phyloP scores from a whole-genome alignment of 2,329 filamentous ascomycete genomes.

The Claviceps sp. region DNA sequence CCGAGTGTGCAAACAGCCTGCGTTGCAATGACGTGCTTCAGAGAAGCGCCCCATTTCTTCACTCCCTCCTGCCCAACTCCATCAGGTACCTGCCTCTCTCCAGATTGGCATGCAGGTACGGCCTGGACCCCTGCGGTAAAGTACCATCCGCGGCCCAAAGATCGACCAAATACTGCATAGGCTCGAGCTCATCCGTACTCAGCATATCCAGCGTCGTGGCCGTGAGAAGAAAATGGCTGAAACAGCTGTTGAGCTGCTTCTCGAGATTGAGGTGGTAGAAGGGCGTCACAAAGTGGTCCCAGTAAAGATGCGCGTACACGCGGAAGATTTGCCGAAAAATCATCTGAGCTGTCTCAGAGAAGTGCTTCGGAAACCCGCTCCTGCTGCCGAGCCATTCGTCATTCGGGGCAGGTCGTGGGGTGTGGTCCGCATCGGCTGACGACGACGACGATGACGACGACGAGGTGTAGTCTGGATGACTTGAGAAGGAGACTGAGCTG shows the following conservation, averaged over 20 bases:
- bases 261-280: slow-evolving; percentile 66
- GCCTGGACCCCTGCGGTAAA: slow-evolving; percentile 55
- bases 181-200: slow-evolving; percentile 72
- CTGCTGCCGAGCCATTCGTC: slow-evolving; percentile 70
- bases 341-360: slow-evolving; percentile 70
- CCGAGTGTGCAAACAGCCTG: no score
- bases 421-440: slow-evolving; percentile 29
- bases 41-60: neutral
- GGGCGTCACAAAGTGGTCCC: slow-evolving; percentile 72
- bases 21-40: neutral
- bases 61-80: slow-evolving; percentile 2
- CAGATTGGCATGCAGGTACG: slow-evolving; percentile 44
- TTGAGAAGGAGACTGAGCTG: slow-evolving; percentile 45
- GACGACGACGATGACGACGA: neutral
- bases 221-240: slow-evolving; percentile 66
- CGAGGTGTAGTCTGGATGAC: slow-evolving; percentile 37
- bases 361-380: slow-evolving; percentile 75
- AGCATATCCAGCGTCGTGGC: slow-evolving; percentile 67
- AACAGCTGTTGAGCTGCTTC: slow-evolving; percentile 69
- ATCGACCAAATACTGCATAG: slow-evolving; percentile 82
- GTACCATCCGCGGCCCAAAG: slow-evolving; percentile 76
- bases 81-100: slow-evolving; percentile 9
- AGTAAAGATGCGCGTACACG: slow-evolving; percentile 91
- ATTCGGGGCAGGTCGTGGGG: slow-evolving; percentile 27
- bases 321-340: slow-evolving; percentile 95